Conservation (phyloP, 148 eudicot genomes). For the Camellia japonica region DNA sequence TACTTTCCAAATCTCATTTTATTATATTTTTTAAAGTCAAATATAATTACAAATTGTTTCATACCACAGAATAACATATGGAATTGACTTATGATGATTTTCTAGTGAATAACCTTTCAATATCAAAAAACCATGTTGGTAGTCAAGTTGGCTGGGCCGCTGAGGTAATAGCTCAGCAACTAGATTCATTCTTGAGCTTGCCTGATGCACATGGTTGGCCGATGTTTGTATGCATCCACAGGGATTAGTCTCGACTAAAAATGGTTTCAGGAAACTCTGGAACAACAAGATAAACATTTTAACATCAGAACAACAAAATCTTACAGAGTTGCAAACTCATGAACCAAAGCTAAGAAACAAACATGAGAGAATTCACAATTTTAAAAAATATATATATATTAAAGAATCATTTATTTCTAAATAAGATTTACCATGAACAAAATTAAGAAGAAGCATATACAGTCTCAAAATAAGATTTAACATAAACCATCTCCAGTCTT, state of each 20-base stretch:
- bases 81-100: neutral
- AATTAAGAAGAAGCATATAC: neutral
- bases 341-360: neutral
- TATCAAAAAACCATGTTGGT: neutral
- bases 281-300: neutral
- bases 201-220: neutral
- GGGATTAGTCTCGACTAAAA: neutral
- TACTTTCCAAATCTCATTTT: neutral
- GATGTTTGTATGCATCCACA: neutral
- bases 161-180: neutral
- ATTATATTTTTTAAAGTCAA: neutral
- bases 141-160: neutral
- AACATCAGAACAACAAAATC: neutral
- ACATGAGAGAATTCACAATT: neutral
- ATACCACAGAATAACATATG: neutral
- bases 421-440: no score
- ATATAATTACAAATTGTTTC: neutral
- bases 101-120: neutral
- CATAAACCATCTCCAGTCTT: neutral
- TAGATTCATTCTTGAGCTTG: neutral
- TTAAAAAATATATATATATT: no score
- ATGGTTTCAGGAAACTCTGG: neutral
- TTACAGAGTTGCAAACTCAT: neutral
- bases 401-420: no score
- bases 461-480: neutral